Evolutionary conservation across 1,284 basidiomycete genomes (phyloP).

Genomic region (Mycosarcoma mackinlayi): DNA sequence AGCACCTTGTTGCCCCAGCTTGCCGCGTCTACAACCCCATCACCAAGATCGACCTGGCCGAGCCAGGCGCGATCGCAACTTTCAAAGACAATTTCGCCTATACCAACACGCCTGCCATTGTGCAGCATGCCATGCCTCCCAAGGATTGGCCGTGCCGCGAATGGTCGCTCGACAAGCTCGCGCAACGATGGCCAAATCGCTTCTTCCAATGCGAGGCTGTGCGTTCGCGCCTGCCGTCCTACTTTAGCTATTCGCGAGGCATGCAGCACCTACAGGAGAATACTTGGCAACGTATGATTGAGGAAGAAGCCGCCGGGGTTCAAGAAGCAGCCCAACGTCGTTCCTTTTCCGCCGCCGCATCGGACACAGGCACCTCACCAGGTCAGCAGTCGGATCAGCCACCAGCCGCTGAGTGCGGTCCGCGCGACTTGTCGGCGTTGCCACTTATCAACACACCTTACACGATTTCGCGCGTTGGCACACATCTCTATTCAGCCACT

Average conservation of each 20-base stretch:
- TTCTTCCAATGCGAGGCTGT: conserved; percentile 63
- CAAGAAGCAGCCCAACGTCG: not conserved
- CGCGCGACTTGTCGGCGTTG: conserved; percentile 23
- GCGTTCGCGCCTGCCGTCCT: conserved; percentile 39
- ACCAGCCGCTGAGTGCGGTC: conserved; percentile 27
- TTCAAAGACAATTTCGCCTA: conserved; percentile 41
- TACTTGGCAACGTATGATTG: conserved; percentile 32
- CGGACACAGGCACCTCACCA: conserved; percentile 13
- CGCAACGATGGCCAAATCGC: conserved; percentile 43
- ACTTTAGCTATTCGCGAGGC: conserved; percentile 56
- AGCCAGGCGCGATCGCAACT: conserved; percentile 22
- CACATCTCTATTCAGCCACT: conserved; percentile 20
- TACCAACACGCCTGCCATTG: conserved; percentile 52
- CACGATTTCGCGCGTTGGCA: conserved; percentile 13
- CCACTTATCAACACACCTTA: conserved; percentile 26
- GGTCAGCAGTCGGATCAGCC: too few species aligned
- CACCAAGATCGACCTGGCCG: conserved; percentile 42
- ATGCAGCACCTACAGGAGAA: conserved; percentile 48
- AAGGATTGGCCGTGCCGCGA: conserved; percentile 55
- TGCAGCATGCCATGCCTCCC: conserved; percentile 51
- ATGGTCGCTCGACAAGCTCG: conserved; percentile 55
- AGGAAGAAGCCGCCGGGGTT: conserved; percentile 16
- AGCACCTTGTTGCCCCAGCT: conserved; percentile 36
- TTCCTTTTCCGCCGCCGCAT: conserved; percentile 2
- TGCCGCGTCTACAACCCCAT: conserved; percentile 45